Conservation (phyloP, 169 alveolate species). For the Fabrea salina region DNA sequence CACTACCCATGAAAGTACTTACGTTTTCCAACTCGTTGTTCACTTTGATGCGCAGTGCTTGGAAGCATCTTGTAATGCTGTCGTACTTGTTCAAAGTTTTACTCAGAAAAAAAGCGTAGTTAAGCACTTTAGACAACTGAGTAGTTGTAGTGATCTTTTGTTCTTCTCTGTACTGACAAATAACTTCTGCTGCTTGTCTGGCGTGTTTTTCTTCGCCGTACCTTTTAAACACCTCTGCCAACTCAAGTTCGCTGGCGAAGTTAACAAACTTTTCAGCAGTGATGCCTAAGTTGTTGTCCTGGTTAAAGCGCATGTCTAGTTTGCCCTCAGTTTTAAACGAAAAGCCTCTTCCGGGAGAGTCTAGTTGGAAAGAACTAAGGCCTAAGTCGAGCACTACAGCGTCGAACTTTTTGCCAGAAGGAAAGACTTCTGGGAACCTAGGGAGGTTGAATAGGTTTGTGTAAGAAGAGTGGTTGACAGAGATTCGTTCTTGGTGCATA, state of each 20-base stretch:
- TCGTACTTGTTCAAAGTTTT: slow-evolving; percentile 22
- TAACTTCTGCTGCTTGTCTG: background rate
- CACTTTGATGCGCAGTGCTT: slow-evolving; percentile 6
- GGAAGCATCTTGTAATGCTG: slow-evolving; percentile 5
- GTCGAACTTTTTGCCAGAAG: background rate
- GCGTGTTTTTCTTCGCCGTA: slow-evolving; percentile 21
- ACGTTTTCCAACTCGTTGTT: slow-evolving; percentile 17
- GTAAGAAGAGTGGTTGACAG: slow-evolving; percentile 3
- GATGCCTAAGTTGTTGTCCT: background rate
- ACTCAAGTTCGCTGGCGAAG: slow-evolving; percentile 18
- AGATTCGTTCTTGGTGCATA: background rate
- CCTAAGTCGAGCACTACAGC: slow-evolving; percentile 7
- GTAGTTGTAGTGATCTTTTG: slow-evolving; percentile 1
- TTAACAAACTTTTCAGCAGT: slow-evolving; percentile 12
- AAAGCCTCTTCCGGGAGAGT: slow-evolving; percentile 22
- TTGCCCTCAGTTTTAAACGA: background rate
- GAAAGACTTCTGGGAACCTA: background rate
- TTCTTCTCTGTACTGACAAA: background rate
- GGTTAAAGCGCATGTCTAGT: slow-evolving; percentile 24
- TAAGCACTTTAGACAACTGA: background rate
- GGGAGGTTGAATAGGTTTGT: slow-evolving; percentile 1
- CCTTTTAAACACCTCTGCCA: background rate
- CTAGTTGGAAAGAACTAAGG: background rate
- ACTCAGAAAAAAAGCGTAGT: slow-evolving; percentile 3
- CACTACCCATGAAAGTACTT: background rate